Percentiles rank a stretch among this genome's conserved stretches.
Conservation (phyloP, 192 early-diverging fungal species). For the Cetraspora pellucida region DNA sequence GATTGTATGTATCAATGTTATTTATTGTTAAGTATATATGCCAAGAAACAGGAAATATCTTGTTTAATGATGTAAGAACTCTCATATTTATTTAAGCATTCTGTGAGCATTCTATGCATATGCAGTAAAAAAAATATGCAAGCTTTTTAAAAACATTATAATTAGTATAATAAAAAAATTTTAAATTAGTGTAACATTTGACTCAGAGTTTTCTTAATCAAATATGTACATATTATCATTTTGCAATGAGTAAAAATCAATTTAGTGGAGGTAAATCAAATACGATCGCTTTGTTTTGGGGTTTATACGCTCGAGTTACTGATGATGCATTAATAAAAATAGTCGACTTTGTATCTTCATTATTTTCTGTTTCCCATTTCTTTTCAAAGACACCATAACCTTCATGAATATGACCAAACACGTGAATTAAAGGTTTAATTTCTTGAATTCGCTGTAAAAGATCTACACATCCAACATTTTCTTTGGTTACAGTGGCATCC, state of each 20-base stretch:
- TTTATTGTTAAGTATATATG: too few species aligned
- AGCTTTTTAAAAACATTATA: too few species aligned
- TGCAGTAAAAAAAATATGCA: too few species aligned
- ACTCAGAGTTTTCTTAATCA: too few species aligned
- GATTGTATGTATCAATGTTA: too few species aligned
- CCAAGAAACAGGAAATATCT: too few species aligned
- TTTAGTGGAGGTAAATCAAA: constrained; percentile 34
- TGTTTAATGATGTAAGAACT: too few species aligned
- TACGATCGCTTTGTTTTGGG: constrained; percentile 33
- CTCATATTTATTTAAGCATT: too few species aligned
- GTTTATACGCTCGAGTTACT: constrained; percentile 11
- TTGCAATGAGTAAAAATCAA: background rate
- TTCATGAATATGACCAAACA: constrained; percentile 42
- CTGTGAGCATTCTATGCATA: too few species aligned
- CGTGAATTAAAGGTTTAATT: constrained; percentile 36
- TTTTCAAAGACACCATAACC: constrained; percentile 37
- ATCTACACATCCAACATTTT: constrained; percentile 33
- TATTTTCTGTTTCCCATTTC: constrained; percentile 26
- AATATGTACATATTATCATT: too few species aligned
- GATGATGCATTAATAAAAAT: constrained; percentile 40
- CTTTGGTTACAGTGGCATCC: constrained; percentile 1
- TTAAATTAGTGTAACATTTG: too few species aligned
- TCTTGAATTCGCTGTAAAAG: constrained; percentile 31
- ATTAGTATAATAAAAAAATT: too few species aligned
- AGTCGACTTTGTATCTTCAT: constrained; percentile 15